These are phyloP conservation scores for Neofusicoccum sp. DNA, from an alignment of 2,329 filamentous ascomycete species.

Conservation along the genomic window DNA sequence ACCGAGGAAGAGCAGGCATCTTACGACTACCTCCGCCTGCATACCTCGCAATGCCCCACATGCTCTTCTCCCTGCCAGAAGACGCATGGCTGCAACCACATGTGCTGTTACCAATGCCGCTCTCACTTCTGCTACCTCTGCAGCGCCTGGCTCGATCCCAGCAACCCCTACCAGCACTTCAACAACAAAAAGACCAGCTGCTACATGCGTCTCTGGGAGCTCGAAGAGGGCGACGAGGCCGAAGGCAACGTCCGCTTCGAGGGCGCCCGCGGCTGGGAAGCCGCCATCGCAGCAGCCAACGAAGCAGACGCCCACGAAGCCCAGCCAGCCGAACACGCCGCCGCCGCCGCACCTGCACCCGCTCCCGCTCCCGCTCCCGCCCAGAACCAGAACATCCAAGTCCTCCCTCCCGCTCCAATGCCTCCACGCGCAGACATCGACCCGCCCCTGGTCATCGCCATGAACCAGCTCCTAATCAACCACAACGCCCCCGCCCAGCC, in stretches of 20 bases:
- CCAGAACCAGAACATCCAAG: neutral
- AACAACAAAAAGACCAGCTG: constrained; percentile 69
- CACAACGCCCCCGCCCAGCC: neutral
- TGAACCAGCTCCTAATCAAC: constrained; percentile 2
- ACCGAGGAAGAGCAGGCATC: constrained; percentile 83
- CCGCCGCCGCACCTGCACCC: constrained; percentile 21
- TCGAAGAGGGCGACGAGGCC: constrained; percentile 71
- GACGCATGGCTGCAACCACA: constrained; percentile 92
- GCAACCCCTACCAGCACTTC: constrained; percentile 86
- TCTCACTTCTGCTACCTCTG: constrained; percentile 97
- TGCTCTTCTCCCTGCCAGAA: constrained; percentile 85
- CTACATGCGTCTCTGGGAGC: constrained; percentile 85
- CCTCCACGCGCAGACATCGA: neutral
- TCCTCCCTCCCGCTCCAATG: neutral
- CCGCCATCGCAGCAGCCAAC: constrained; percentile 35
- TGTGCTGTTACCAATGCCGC: constrained; percentile 86
- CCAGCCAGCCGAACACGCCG: constrained; percentile 28
- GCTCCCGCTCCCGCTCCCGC: neutral
- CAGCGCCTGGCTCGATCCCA: constrained; percentile 75
- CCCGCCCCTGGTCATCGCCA: neutral
- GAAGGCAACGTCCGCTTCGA: constrained; percentile 50
- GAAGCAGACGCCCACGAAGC: constrained; percentile 31
- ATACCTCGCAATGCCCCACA: constrained; percentile 86
- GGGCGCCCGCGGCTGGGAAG: constrained; percentile 44
- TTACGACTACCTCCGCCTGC: constrained; percentile 74